Evolutionary conservation across 306 rosid species (phyloP).

Genomic region (Erythrophleum fordii): DNA sequence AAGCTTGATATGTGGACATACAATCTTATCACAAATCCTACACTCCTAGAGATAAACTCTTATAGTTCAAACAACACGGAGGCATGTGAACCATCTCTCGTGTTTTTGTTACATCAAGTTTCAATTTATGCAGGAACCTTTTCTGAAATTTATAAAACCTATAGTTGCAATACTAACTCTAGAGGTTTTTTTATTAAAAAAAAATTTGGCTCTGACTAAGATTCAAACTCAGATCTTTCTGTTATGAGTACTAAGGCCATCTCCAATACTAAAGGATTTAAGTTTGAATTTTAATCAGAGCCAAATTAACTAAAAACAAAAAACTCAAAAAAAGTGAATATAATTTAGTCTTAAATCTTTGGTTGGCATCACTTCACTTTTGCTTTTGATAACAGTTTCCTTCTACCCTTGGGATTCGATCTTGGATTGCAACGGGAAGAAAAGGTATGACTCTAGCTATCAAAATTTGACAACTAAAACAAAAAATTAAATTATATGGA

Average conservation of each 20-base stretch:
- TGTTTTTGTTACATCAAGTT: too few relatives aligned
- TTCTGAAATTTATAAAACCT: too few relatives aligned
- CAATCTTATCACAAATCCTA: conserved; percentile 62
- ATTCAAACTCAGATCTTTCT: background rate
- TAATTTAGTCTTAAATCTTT: background rate
- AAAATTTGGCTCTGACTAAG: too few relatives aligned
- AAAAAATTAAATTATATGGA: too few relatives aligned
- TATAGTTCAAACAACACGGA: conserved; percentile 65
- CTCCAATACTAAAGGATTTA: background rate
- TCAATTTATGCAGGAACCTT: background rate
- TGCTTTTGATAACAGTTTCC: background rate
- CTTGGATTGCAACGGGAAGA: conserved; percentile 75
- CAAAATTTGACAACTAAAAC: background rate
- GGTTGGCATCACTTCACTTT: background rate
- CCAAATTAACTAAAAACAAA: background rate
- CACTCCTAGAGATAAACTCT: conserved; percentile 65
- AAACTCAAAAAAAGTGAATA: background rate
- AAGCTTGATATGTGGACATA: conserved; percentile 48
- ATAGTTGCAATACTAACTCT: too few relatives aligned
- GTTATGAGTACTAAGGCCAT: background rate
- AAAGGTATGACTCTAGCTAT: conserved; percentile 37
- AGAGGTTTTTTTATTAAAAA: too few relatives aligned
- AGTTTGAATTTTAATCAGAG: background rate
- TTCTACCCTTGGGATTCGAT: conserved; percentile 49
- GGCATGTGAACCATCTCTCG: conserved; percentile 43